Evolutionary conservation across 345 rosid species (phyloP).

Genomic region (Populus euphratica): DNA sequence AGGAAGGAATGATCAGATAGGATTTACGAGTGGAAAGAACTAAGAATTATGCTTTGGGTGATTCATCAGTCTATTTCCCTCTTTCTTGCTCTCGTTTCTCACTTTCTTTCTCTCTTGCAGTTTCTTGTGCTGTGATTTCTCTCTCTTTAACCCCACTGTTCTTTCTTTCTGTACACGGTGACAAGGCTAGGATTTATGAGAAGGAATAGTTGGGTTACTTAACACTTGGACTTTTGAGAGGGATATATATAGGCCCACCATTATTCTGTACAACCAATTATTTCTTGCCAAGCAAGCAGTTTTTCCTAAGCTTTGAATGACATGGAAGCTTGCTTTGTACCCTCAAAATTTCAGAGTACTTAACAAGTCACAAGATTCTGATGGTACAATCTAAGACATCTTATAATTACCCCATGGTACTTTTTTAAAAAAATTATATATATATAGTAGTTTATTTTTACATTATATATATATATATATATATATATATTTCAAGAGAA

Average conservation of each 20-base stretch:
- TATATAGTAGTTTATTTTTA: too few relatives aligned
- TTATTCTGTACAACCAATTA: not conserved
- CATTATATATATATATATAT: too few relatives aligned
- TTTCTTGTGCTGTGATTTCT: not conserved
- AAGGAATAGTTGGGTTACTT: not conserved
- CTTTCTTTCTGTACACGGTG: not conserved
- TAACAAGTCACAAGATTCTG: too few relatives aligned
- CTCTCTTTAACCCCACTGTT: not conserved
- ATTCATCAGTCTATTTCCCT: not conserved
- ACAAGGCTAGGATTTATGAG: not conserved
- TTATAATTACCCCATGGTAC: too few relatives aligned
- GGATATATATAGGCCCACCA: not conserved
- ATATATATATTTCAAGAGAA: too few relatives aligned
- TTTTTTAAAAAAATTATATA: too few relatives aligned
- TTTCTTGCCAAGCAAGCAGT: conserved; percentile 1
- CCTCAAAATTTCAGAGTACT: not conserved
- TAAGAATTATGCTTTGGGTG: not conserved
- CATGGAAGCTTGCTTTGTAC: not conserved
- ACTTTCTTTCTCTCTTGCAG: not conserved
- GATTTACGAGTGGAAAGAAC: not conserved
- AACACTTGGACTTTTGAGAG: not conserved
- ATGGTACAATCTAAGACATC: too few relatives aligned
- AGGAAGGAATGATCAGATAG: not conserved
- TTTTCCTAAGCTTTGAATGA: not conserved
- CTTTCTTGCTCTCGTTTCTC: not conserved